A percentile compares a stretch with the other conserved stretches of the same genome.
Evolutionary conservation across 2,329 filamentous ascomycete genomes (phyloP).

Genomic region (Xylaria sp.): DNA sequence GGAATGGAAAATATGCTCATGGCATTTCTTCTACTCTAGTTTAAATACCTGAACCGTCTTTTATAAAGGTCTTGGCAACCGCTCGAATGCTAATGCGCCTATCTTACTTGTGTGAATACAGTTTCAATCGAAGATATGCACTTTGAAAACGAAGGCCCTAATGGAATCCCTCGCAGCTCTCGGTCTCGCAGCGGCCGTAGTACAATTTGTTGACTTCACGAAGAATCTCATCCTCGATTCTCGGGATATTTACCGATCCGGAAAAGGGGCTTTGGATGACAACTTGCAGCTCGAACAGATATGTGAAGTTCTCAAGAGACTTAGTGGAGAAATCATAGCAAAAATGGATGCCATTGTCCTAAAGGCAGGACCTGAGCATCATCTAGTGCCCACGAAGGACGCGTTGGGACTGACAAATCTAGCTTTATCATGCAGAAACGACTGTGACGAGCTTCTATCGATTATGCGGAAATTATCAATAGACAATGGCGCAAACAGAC

Average conservation of each 20-base stretch:
- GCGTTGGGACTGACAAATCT: background rate
- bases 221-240: background rate
- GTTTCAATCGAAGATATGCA: background rate
- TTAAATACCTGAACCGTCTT: background rate
- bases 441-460: background rate
- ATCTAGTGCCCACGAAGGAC: background rate
- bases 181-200: background rate
- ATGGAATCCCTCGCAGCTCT: conserved; percentile 3
- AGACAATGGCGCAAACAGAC: background rate
- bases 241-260: background rate
- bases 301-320: background rate
- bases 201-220: background rate
- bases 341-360: background rate
- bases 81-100: background rate
- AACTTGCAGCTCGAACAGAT: background rate
- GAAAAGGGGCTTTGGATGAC: background rate
- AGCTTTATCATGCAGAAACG: background rate
- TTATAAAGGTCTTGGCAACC: background rate
- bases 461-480: background rate
- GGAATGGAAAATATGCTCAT: no score
- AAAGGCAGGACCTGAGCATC: background rate
- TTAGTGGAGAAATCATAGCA: background rate
- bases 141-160: background rate
- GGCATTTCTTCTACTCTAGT: background rate
- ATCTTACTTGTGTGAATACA: background rate